phyloP scores from a whole-genome alignment of 805 yeast species.

The Yarrowia bubula region DNA sequence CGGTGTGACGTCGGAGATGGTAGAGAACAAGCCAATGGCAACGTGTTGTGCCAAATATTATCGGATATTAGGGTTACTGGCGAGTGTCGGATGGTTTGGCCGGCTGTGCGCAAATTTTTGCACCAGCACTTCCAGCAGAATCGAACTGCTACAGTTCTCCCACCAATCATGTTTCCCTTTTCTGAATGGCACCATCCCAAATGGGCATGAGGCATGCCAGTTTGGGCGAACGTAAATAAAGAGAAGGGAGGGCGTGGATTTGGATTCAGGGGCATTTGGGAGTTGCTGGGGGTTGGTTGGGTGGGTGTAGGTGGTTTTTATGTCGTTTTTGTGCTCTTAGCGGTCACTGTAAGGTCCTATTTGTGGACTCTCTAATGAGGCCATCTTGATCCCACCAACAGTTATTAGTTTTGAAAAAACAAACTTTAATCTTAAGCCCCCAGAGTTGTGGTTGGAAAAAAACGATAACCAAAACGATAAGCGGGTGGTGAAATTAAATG shows the following conservation, averaged over 20 bases:
- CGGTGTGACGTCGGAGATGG: conserved; percentile 14
- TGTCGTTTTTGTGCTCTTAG: not conserved
- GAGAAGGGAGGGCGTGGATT: not conserved
- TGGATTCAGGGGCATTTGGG: not conserved
- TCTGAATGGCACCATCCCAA: conserved; percentile 14
- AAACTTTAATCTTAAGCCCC: not conserved
- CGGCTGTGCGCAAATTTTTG: not conserved
- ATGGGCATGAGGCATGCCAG: conserved; percentile 20
- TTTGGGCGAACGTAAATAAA: conserved; percentile 5
- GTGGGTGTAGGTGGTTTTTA: not conserved
- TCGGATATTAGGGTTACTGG: not conserved
- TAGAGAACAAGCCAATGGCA: too few species aligned
- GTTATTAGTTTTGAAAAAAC: not conserved
- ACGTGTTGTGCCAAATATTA: too few species aligned
- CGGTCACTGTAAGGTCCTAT: not conserved
- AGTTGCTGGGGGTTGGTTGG: not conserved
- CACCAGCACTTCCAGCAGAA: not conserved
- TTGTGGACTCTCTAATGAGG: not conserved
- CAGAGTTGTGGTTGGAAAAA: not conserved
- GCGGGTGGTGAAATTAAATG: not conserved
- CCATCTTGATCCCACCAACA: not conserved
- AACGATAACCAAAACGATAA: too few species aligned
- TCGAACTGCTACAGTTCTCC: conserved; percentile 1
- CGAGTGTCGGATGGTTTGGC: not conserved
- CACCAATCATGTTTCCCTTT: conserved; percentile 16